Percentiles rank a stretch among this genome's conserved stretches.
These are phyloP conservation scores for Clarkia xantiana DNA, from an alignment of 345 rosid species.

Conservation along the genomic window DNA sequence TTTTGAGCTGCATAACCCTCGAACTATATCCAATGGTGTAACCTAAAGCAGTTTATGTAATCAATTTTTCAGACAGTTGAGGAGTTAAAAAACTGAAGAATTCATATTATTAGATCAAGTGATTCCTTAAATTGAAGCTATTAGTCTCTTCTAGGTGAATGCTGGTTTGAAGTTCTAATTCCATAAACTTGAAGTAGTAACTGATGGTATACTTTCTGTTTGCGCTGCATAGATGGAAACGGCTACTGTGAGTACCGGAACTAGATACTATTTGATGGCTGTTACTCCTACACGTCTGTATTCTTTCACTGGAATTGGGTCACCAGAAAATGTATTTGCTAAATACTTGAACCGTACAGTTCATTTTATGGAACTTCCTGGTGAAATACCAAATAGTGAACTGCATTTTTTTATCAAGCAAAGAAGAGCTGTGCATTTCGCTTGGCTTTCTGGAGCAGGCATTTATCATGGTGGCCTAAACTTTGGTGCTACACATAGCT, in stretches of 20 bases:
- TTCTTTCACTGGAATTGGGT: constrained; percentile 91
- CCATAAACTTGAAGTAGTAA: neutral
- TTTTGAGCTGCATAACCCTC: neutral
- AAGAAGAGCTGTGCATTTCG: constrained; percentile 93
- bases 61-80: neutral
- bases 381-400: constrained; percentile 94
- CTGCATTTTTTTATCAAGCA: constrained; percentile 94
- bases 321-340: constrained; percentile 74
- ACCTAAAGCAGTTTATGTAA: too few species aligned
- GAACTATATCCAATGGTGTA: too few species aligned
- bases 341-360: constrained; percentile 86
- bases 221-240: constrained; percentile 69
- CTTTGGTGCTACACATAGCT: constrained; percentile 91
- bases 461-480: constrained; percentile 89
- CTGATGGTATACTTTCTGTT: constrained; percentile 1
- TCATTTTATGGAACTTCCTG: constrained; percentile 99
- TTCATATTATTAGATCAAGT: neutral
- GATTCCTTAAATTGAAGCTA: neutral
- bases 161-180: neutral
- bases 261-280: constrained; percentile 96
- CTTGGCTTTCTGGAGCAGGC: constrained; percentile 99
- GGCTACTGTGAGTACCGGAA: constrained; percentile 51
- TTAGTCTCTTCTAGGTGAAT: constrained; percentile 1
- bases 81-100: neutral
- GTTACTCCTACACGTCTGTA: constrained; percentile 95